These are phyloP conservation scores for Pleurostoma richardsiae DNA, from an alignment of 2,329 filamentous ascomycete genomes.

Conservation along the genomic window DNA sequence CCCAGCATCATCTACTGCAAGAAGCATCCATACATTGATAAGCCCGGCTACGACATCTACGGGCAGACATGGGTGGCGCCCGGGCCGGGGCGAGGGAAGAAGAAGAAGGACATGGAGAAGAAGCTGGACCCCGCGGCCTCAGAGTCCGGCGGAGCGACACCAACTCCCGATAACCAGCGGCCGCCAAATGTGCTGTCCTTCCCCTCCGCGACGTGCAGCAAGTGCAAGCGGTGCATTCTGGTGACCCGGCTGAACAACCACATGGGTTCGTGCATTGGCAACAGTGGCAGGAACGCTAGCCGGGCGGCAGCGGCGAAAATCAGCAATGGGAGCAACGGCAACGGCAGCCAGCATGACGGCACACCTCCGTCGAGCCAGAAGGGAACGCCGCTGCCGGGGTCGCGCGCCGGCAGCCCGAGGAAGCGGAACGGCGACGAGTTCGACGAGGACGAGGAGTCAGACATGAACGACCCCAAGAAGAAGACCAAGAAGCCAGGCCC, in stretches of 20 bases:
- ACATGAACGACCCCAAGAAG: conserved; percentile 47
- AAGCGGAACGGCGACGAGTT: conserved; percentile 52
- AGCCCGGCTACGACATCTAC: conserved; percentile 74
- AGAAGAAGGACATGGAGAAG: conserved; percentile 73
- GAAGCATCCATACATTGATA: conserved; percentile 71
- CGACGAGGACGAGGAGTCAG: conserved; percentile 49
- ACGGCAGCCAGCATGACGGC: conserved; percentile 42
- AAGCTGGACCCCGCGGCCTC: conserved; percentile 37
- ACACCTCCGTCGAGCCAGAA: conserved; percentile 61
- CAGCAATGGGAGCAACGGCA: conserved; percentile 44
- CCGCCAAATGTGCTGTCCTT: conserved; percentile 59
- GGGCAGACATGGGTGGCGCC: conserved; percentile 76
- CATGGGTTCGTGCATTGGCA: conserved; percentile 64
- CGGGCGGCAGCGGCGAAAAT: conserved; percentile 59
- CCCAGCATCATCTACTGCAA: conserved; percentile 73
- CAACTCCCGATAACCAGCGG: conserved; percentile 42
- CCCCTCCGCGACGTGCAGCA: conserved; percentile 61
- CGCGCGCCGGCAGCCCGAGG: conserved; percentile 47
- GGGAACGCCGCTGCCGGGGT: conserved; percentile 52
- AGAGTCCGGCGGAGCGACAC: conserved; percentile 30
- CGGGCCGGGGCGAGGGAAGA: conserved; percentile 65
- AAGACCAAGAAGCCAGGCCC: conserved; percentile 50
- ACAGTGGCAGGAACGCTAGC: conserved; percentile 58
- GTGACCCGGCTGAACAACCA: conserved; percentile 63
- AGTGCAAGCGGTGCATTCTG: conserved; percentile 61